phyloP scores from a whole-genome alignment of 2,329 filamentous ascomycete genomes.

The Mariannaea elegans region DNA sequence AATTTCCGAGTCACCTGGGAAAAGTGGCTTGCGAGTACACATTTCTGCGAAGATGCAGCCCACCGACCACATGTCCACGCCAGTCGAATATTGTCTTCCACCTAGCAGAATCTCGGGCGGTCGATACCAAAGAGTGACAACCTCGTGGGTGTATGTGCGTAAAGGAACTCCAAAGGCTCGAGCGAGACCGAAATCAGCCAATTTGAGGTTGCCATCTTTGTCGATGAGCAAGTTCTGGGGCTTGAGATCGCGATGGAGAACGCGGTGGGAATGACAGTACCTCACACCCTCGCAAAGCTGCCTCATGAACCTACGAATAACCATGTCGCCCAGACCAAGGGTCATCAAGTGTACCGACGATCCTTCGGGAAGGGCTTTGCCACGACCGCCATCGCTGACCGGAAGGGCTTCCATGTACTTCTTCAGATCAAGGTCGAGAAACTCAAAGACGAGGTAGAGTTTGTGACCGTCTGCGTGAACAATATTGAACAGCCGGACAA shows the following conservation, averaged over 20 bases:
- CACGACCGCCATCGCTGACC: constrained; percentile 83
- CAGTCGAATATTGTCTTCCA: constrained; percentile 90
- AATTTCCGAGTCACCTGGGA: constrained; percentile 83
- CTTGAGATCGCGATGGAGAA: constrained; percentile 89
- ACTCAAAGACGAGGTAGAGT: constrained; percentile 92
- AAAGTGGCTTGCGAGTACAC: constrained; percentile 92
- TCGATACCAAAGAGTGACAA: constrained; percentile 94
- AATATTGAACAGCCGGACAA: constrained; percentile 88
- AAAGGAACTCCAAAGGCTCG: constrained; percentile 91
- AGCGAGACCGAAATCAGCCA: constrained; percentile 90
- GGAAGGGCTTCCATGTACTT: constrained; percentile 96
- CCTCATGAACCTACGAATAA: constrained; percentile 93
- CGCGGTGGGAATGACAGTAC: constrained; percentile 89
- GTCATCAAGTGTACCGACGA: constrained; percentile 69
- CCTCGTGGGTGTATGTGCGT: constrained; percentile 93
- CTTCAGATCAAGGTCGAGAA: constrained; percentile 90
- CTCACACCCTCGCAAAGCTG: constrained; percentile 85
- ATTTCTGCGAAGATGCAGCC: constrained; percentile 97
- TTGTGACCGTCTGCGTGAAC: constrained; percentile 95
- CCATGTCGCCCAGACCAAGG: constrained; percentile 78
- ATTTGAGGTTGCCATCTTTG: constrained; percentile 85
- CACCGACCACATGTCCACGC: constrained; percentile 95
- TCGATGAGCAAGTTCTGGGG: constrained; percentile 91
- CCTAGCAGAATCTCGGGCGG: constrained; percentile 90
- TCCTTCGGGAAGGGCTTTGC: constrained; percentile 85